Base-by-base conservation (phyloP, 78 protist genomes). In the Kipferlia bialata region DNA sequence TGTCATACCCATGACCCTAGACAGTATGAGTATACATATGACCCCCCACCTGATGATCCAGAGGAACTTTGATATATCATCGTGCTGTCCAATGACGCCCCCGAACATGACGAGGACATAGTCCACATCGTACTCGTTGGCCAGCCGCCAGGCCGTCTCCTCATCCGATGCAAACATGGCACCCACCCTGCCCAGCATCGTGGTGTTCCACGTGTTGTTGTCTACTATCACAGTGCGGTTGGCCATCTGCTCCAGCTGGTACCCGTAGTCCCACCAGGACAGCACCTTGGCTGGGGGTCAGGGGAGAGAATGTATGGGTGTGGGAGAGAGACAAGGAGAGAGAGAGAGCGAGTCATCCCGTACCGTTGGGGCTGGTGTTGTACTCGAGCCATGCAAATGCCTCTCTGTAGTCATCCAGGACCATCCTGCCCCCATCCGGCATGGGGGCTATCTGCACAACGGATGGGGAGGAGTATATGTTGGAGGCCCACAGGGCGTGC, bases 181-280 rank as follows among this genome's bases (percentile, higher is more conserved):
- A 39, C 96, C 96, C 15, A 91, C 92, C 54, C 81, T 85, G 22
- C 96, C 96, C 55, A 95, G 93, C 82, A 93, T 97, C 28, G 90
- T 75, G 84, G 90, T 90, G 81, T 96, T 96, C 97, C 99, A 93
- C 48, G 98, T 96, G 90, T 96, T 96, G 81, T 91, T 91, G 76
- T 96, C 99, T 17, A 91, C 99, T 32, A 96, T 59, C 1, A 77
- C 69, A 0, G 99, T 93, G 48, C 98, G 81, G 76, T 93, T 89
- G 53, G 91, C 90, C 92, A 95, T 89, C 32, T 88, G 95, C 2
- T 91, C 58, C 45, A 96, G 76, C 81, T 96, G 99, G 82, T 96
- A 96, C 33, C 99, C 99, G 66, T 96, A 96, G 76, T 96, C 99
- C 99, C 99, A 96, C 99, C 98, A 93, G 20, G 89, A 66, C 73